A percentile compares a stretch with the other conserved stretches of the same genome.
phyloP scores from a whole-genome alignment of 2,329 filamentous ascomycete species.

The Annulohypoxylon truncatum region DNA sequence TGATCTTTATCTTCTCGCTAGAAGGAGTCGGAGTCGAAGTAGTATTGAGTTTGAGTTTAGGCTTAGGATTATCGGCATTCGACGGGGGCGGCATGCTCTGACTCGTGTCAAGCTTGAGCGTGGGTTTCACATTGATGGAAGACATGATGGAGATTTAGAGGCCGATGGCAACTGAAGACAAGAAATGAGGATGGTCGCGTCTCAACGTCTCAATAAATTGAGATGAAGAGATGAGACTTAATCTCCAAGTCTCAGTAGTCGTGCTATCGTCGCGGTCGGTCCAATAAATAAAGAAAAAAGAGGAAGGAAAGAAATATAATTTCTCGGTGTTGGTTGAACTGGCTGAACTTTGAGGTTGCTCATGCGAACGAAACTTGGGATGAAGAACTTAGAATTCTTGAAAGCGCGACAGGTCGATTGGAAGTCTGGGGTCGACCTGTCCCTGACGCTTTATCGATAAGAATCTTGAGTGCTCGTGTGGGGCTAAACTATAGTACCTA shows the following conservation, averaged over 20 bases:
- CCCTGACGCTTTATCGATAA: background rate
- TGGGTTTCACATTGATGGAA: slow-evolving; percentile 46
- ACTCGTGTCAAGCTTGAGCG: slow-evolving; percentile 47
- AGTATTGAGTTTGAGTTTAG: slow-evolving; percentile 51
- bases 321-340: background rate
- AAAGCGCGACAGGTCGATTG: background rate
- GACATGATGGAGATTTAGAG: slow-evolving; percentile 41
- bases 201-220: background rate
- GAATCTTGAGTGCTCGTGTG: background rate
- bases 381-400: background rate
- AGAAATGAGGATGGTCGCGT: background rate
- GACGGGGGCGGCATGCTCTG: slow-evolving; percentile 49
- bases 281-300: background rate
- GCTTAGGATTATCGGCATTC: slow-evolving; percentile 44
- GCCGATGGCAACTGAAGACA: background rate
- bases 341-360: background rate
- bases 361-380: background rate
- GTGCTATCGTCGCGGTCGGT: background rate
- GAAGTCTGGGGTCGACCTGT: background rate
- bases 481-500: too few species aligned
- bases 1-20: slow-evolving; percentile 56
- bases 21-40: slow-evolving; percentile 47
- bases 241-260: background rate
- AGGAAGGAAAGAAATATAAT: background rate
- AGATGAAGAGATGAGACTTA: background rate